Evolutionary conservation across 2,329 filamentous ascomycete genomes (phyloP), one percentile per base, ranked within the genome.

Genomic region (Venturia pyrina): DNA sequence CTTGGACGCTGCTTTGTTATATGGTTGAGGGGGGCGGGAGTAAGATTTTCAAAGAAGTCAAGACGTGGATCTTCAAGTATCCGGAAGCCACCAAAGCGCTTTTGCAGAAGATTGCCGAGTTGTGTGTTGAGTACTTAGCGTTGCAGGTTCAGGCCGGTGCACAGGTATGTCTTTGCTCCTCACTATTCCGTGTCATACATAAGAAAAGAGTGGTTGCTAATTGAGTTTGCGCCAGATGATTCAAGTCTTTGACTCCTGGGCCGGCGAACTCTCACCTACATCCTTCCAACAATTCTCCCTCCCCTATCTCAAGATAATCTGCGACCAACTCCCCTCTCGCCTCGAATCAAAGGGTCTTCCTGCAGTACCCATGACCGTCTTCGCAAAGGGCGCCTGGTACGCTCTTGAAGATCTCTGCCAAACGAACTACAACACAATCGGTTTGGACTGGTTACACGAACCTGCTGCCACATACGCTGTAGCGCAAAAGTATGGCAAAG

Each of bases 211-310:
- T 8, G 19, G 5, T n/a, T 21, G 34, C 24, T 62, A 21, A 48
- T 37, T 24, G 34, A 50, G 50, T 41, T 40, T 34, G 21, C 48
- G 24, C 21, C 65, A 90, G 87, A 85, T 97, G 74, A 82, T 98
- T 37, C 95, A 98, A 82, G 91, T 99, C 15, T 99, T 99, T 73
- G 95, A 99, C 75, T 98, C 93, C 0, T 99, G 95, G 93, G 95
- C 95, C 1, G 93, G 92, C 53, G 95, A 99, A 79, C 83, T 99
- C 59, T 92, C 90, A 10, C 93, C 95, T 1, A 78, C 85, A 7
- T 86, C 89, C 0, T 99, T 97, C 81, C 88, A 88, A 73, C 82
- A 88, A 66, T 96, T 98, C 76, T 88, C 91, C 1, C 85, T 95
- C 70, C 95, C 95, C 0, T 96, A 93, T 74, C 83, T 99, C 64